phyloP scores from a whole-genome alignment of 805 yeast species.

The Suhomyces kilbournensis region DNA sequence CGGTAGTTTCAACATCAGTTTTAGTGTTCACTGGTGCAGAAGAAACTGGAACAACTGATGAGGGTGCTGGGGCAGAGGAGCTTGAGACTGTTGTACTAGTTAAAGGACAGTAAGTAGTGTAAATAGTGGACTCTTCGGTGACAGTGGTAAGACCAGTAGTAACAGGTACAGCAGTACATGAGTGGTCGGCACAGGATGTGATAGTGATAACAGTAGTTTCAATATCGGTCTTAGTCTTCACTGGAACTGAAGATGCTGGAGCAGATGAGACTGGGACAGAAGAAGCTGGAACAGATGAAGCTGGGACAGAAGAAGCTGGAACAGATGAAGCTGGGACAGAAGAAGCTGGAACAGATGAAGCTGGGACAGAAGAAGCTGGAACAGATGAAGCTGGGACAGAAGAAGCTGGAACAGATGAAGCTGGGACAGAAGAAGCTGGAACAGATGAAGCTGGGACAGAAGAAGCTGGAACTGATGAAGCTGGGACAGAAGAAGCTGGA shows the following conservation, averaged over 20 bases:
- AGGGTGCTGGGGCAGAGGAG: conserved; percentile 5
- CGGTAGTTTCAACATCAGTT: conserved; percentile 19
- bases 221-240: conserved; percentile 1
- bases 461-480: not conserved
- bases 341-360: conserved; percentile 2
- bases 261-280: not conserved
- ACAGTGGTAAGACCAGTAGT: conserved; percentile 38
- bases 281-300: not conserved
- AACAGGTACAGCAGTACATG: conserved; percentile 17
- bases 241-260: not conserved
- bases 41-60: conserved; percentile 1
- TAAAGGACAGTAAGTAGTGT: conserved; percentile 34
- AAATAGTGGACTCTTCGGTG: conserved; percentile 25
- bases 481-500: not conserved
- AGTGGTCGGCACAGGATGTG: conserved; percentile 32
- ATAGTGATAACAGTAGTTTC: conserved; percentile 30
- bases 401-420: not conserved
- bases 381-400: conserved; percentile 1
- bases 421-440: not conserved
- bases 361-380: conserved; percentile 2
- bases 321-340: not conserved
- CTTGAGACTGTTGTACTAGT: conserved; percentile 4
- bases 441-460: not conserved
- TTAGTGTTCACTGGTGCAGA: not conserved
- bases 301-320: conserved; percentile 1